Base-by-base conservation (phyloP, 2,329 filamentous ascomycete species). In the Diaporthe longicolla region DNA sequence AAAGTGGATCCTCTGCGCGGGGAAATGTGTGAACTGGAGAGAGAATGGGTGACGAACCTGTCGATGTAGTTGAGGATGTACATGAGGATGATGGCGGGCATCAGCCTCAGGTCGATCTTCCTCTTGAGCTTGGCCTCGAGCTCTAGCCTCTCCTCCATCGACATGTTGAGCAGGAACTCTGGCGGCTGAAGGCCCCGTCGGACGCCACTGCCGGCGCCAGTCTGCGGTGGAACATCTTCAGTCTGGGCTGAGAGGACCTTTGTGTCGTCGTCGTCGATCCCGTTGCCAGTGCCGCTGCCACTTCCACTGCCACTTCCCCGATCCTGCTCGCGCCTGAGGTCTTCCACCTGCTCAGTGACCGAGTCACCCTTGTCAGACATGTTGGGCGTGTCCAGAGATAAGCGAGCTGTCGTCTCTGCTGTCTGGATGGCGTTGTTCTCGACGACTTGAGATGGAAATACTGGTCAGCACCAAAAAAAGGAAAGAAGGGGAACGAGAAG, bases 11-110 rank as follows among this genome's bases (percentile, higher is more conserved):
- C 32, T 10, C 13, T 40, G 21, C 24, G 24, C 35, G 26, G 21
- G 26, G 52, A 26, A 19, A 48, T 1, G 45, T 11, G 9, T 15
- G 4, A 72, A 10, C 24, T 11, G 66, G 50, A 26, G 48, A 26
- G 48, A 15, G n/a, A 11, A 52, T 24, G 21, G 26, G 7, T 0
- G 11, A 77, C 78, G 0, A 70, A 82, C 81, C 81, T 77, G 72
- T 90, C 89, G 66, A 92, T 83, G 79, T 91, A 92, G 78, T 92
- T 92, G 81, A 92, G 81, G 76, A 92, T 90, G 76, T 92, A 92
- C 87, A 92, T 91, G 74, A 92, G 79, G 73, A 92, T 88, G 29
- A 92, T 83, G 80, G 89, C 89, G 0, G 90, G 90, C 78, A 93
- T 82, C 24, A 93, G 79, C 55, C 90, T 83, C 11, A 87, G 75